A percentile compares a stretch with the other conserved stretches of the same genome.
These are phyloP conservation scores for Solanum boliviense DNA, from an alignment of 257 asterid genomes.

Conservation along the genomic window DNA sequence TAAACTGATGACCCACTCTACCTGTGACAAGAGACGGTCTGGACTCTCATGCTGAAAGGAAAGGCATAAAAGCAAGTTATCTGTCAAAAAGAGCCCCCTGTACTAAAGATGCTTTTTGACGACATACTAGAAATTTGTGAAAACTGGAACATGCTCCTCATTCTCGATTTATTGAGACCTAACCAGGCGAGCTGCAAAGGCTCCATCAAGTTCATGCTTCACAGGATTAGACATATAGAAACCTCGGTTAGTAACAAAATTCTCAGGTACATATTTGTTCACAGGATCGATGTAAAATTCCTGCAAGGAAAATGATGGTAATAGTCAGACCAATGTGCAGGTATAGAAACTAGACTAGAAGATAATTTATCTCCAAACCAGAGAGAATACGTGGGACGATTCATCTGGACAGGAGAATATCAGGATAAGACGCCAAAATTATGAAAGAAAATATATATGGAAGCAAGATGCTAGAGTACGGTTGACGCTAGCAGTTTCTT, in stretches of 20 bases:
- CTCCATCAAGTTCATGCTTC: constrained; percentile 78
- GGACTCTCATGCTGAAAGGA: neutral
- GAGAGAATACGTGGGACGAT: neutral
- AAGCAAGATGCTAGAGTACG: neutral
- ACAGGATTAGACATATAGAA: constrained; percentile 66
- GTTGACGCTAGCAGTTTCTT: neutral
- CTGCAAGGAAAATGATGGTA: constrained; percentile 22
- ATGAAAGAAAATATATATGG: neutral
- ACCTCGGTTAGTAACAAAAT: constrained; percentile 47
- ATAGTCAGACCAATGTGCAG: neutral
- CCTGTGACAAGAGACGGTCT: neutral
- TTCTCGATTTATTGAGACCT: constrained; percentile 20
- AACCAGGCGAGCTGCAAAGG: constrained; percentile 92
- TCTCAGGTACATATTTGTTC: constrained; percentile 39
- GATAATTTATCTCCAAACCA: neutral
- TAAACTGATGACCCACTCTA: neutral
- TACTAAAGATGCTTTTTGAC: neutral
- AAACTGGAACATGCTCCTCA: neutral
- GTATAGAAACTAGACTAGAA: neutral
- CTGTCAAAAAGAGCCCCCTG: neutral
- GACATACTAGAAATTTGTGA: neutral
- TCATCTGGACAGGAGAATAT: neutral
- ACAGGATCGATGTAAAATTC: constrained; percentile 58
- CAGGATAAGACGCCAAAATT: neutral
- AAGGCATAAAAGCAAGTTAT: neutral